Percentiles rank a stretch among this genome's conserved stretches.
Conservation (phyloP, 1,284 basidiomycete species). For the Veloboletus limbatus region DNA sequence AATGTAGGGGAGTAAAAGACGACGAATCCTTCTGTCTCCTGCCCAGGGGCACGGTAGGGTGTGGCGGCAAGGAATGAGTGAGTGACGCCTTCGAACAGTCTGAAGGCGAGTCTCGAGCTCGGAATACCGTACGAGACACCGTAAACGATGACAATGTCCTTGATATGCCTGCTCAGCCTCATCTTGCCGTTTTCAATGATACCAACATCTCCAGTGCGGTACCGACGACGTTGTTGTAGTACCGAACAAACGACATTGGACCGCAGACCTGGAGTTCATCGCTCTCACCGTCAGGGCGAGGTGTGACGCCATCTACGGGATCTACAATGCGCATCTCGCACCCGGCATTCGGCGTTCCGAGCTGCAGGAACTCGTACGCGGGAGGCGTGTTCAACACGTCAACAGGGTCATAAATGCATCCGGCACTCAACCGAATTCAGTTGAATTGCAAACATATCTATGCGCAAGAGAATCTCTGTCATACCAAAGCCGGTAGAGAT, state of each 20-base stretch:
- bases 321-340: conserved; percentile 36
- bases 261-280: conserved; percentile 42
- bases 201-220: conserved; percentile 42
- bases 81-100: conserved; percentile 37
- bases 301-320: too few species aligned
- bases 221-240: too few species aligned
- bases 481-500: conserved; percentile 44
- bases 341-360: conserved; percentile 26
- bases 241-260: too few species aligned
- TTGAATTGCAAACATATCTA: too few species aligned
- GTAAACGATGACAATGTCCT: conserved; percentile 46
- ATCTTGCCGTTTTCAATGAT: conserved; percentile 39
- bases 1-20: conserved; percentile 33
- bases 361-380: conserved; percentile 29
- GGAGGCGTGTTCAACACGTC: conserved; percentile 20
- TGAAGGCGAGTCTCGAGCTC: conserved; percentile 44
- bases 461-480: conserved; percentile 45
- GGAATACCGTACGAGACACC: conserved; percentile 44
- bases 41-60: conserved; percentile 34
- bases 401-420: conserved; percentile 37
- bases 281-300: conserved; percentile 27
- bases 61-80: conserved; percentile 39
- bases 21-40: conserved; percentile 33
- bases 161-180: too few species aligned
- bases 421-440: too few species aligned